Percentiles rank a stretch among this genome's conserved stretches.
Conservation (phyloP, 2,329 filamentous ascomycete genomes). For the Phaeophleospora eucalypticola region DNA sequence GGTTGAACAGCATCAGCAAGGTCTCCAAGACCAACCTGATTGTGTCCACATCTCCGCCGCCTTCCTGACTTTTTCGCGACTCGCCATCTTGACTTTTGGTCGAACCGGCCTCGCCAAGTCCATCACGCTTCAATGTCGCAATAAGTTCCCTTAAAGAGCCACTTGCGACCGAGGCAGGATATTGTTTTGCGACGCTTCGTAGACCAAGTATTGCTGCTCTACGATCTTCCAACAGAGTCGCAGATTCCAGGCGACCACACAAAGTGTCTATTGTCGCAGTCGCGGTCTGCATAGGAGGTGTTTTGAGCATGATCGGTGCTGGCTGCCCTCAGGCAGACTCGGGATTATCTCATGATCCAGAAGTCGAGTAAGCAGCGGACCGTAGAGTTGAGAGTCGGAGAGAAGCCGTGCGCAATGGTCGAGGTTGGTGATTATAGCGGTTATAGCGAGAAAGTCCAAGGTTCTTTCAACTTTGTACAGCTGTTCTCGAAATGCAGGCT, state of each 20-base stretch:
- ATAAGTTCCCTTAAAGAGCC: slow-evolving; percentile 88
- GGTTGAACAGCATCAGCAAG: slow-evolving; percentile 83
- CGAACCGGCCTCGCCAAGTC: slow-evolving; percentile 28
- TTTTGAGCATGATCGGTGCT: slow-evolving; percentile 48
- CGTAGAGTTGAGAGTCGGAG: too few relatives aligned
- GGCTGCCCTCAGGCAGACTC: slow-evolving; percentile 23
- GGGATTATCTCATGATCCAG: slow-evolving; percentile 16
- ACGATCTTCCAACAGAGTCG: slow-evolving; percentile 89
- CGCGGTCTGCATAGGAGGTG: slow-evolving; percentile 92
- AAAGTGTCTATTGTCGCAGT: slow-evolving; percentile 89
- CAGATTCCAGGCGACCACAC: slow-evolving; percentile 79
- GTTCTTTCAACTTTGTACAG: too few relatives aligned
- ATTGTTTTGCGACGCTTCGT: slow-evolving; percentile 93
- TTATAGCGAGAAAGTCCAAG: too few relatives aligned
- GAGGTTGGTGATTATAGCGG: too few relatives aligned
- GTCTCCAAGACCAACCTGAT: slow-evolving; percentile 95
- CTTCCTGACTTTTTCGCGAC: slow-evolving; percentile 50
- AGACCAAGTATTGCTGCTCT: slow-evolving; percentile 88
- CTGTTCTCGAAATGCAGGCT: not conserved
- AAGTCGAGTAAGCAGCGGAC: too few relatives aligned
- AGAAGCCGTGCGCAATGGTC: too few relatives aligned
- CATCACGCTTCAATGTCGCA: slow-evolving; percentile 75
- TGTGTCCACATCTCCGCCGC: slow-evolving; percentile 76
- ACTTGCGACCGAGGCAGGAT: slow-evolving; percentile 91
- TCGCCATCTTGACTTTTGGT: slow-evolving; percentile 22